These are phyloP conservation scores for Quercus rubra DNA, from an alignment of 306 rosid species.

Conservation along the genomic window DNA sequence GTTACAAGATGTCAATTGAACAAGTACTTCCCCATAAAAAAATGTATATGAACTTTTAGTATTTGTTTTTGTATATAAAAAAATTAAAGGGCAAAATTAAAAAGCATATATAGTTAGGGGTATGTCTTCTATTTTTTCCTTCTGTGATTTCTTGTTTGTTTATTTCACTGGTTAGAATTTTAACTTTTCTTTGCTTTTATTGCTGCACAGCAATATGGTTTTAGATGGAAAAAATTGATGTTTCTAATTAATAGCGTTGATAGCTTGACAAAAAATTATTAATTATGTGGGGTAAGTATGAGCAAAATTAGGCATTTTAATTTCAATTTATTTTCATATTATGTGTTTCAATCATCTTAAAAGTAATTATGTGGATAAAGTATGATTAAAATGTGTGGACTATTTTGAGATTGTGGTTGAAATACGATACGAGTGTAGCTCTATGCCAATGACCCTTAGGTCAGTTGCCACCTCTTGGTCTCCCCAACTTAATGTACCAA, in stretches of 20 bases:
- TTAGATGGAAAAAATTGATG: not conserved
- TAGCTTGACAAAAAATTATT: not conserved
- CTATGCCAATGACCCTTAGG: not conserved
- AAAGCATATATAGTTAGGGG: conserved; percentile 21
- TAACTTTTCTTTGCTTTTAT: not conserved
- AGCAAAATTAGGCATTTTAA: not conserved
- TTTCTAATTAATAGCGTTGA: not conserved
- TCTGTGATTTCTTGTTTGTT: not conserved
- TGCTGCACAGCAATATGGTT: not conserved
- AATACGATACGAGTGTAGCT: not conserved
- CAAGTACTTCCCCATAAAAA: too few species aligned
- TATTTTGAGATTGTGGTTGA: not conserved
- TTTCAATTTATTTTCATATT: not conserved
- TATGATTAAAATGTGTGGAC: not conserved
- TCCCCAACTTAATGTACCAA: too few species aligned
- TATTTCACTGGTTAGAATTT: not conserved
- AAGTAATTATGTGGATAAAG: not conserved
- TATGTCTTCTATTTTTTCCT: conserved; percentile 17
- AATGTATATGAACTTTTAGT: too few species aligned
- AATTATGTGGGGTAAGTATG: too few species aligned
- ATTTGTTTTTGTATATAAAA: too few species aligned
- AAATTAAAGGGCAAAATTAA: too few species aligned
- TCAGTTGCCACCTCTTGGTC: too few species aligned
- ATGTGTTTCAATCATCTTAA: not conserved
- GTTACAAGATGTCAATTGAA: too few species aligned